Evolutionary conservation across 805 yeast species (phyloP).

Genomic region (Zygoascus ofunaensis): DNA sequence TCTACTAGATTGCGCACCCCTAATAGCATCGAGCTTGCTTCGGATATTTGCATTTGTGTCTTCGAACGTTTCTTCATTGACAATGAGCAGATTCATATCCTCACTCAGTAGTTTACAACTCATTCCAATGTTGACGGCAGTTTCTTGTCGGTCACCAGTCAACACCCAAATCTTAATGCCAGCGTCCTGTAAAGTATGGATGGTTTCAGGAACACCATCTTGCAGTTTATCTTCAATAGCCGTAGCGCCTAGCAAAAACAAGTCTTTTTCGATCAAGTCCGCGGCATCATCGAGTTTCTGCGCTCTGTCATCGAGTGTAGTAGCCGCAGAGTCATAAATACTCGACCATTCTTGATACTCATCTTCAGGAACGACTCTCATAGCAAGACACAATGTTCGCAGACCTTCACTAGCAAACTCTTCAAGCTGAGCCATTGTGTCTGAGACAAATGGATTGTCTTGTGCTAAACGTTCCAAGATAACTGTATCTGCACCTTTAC

Average conservation of each 20-base stretch:
- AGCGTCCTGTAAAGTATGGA: conserved; percentile 88
- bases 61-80: conserved; percentile 75
- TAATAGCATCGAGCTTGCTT: conserved; percentile 68
- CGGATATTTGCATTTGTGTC: conserved; percentile 66
- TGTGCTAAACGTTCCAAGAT: conserved; percentile 73
- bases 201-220: conserved; percentile 98
- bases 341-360: conserved; percentile 69
- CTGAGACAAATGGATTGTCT: conserved; percentile 66
- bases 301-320: conserved; percentile 66
- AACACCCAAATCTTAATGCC: conserved; percentile 97
- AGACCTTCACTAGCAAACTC: conserved; percentile 96
- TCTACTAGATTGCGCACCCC: conserved; percentile 26
- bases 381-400: conserved; percentile 88
- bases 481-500: conserved; percentile 98
- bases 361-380: conserved; percentile 64
- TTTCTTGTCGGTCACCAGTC: conserved; percentile 97
- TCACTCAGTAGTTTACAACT: conserved; percentile 89
- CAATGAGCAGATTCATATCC: conserved; percentile 86
- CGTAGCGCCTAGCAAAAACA: conserved; percentile 86
- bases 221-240: conserved; percentile 97
- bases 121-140: conserved; percentile 98
- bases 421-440: conserved; percentile 80
- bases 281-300: conserved; percentile 81
- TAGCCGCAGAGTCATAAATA: conserved; percentile 68
- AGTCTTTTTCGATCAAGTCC: conserved; percentile 70